Conservation (phyloP, 768 basidiomycete genomes). For the Auricularia sp. region DNA sequence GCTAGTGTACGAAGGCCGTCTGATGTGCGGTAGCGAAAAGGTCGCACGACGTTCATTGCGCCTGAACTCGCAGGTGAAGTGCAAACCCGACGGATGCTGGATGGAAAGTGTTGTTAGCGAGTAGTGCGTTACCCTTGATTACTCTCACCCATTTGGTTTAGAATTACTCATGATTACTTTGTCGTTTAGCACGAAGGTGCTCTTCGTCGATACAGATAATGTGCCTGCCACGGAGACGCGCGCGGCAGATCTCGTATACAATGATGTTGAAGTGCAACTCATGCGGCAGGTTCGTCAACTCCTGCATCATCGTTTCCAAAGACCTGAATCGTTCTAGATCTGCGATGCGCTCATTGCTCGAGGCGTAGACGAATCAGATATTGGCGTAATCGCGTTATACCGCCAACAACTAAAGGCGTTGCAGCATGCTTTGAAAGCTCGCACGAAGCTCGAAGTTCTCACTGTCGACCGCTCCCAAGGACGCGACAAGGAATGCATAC, state of each 20-base stretch:
- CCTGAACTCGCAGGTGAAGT: conserved; percentile 31
- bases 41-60: conserved; percentile 54
- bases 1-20: conserved; percentile 70
- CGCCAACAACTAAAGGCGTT: conserved; percentile 92
- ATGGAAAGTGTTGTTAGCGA: conserved; percentile 51
- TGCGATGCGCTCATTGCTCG: conserved; percentile 51
- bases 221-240: conserved; percentile 73
- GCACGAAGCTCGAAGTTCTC: conserved; percentile 63
- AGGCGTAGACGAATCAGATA: conserved; percentile 58
- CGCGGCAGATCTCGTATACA: conserved; percentile 85
- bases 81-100: conserved; percentile 51
- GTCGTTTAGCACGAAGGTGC: conserved; percentile 57
- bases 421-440: conserved; percentile 46
- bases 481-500: conserved; percentile 88
- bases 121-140: conserved; percentile 34
- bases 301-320: not conserved
- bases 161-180: not conserved
- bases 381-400: conserved; percentile 87
- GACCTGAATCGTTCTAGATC: conserved; percentile 50
- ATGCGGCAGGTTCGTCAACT: conserved; percentile 26
- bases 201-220: conserved; percentile 90
- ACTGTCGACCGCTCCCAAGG: conserved; percentile 94
- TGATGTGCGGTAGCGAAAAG: conserved; percentile 67
- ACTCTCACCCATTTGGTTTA: too few species aligned
- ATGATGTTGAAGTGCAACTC: conserved; percentile 60